phyloP scores from a whole-genome alignment of 2,329 filamentous ascomycete genomes.

The Hirsutella minnesotensis region DNA sequence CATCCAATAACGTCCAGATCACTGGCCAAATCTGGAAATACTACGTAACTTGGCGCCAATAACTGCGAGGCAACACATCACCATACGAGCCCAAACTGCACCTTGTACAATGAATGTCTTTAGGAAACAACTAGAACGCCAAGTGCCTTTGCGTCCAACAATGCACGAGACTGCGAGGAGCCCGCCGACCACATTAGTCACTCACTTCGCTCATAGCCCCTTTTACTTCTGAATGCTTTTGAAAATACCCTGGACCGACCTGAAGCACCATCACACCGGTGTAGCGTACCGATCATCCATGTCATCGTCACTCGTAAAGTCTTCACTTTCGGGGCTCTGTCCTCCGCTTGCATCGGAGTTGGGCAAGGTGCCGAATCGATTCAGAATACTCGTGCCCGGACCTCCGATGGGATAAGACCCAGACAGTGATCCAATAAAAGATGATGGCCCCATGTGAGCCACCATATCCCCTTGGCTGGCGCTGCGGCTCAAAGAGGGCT shows the following conservation, averaged over 20 bases:
- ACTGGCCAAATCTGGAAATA: too few relatives aligned
- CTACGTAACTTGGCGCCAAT: too few relatives aligned
- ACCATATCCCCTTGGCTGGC: constrained; percentile 37
- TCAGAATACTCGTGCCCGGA: constrained; percentile 17
- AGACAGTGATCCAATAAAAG: constrained; percentile 14
- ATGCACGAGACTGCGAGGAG: too few relatives aligned
- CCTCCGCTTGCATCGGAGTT: constrained; percentile 37
- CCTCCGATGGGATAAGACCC: constrained; percentile 19
- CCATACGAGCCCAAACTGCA: too few relatives aligned
- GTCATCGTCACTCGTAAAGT: constrained; percentile 43
- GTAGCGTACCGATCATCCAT: constrained; percentile 27
- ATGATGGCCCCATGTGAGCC: constrained; percentile 14
- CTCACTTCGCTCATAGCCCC: too few relatives aligned
- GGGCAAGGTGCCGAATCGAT: constrained; percentile 29
- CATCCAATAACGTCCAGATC: too few relatives aligned
- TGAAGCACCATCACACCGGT: constrained; percentile 7
- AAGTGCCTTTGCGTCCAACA: too few relatives aligned
- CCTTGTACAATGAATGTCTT: too few relatives aligned
- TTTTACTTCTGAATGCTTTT: too few relatives aligned
- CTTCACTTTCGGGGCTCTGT: constrained; percentile 37
- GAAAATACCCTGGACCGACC: not conserved
- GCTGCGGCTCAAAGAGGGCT: constrained; percentile 51
- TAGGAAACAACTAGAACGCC: too few relatives aligned
- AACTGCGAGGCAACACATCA: too few relatives aligned
- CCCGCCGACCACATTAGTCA: too few relatives aligned